A percentile compares a stretch with the other conserved stretches of the same genome.
These are phyloP conservation scores for Geotrichum citri-aurantii DNA, from an alignment of 1,139 yeast species.

Conservation along the genomic window DNA sequence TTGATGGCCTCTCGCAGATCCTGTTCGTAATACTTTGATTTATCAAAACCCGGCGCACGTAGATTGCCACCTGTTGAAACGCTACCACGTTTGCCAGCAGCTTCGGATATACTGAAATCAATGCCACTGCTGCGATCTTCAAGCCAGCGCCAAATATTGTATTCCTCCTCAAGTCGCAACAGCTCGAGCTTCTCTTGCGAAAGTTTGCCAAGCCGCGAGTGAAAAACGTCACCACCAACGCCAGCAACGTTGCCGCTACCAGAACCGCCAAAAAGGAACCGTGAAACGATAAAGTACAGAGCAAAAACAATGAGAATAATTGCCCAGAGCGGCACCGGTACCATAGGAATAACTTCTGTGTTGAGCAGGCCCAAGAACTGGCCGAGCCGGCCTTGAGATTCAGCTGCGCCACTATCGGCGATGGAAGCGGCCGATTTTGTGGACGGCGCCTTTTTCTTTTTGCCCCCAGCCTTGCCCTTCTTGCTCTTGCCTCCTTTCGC, in stretches of 20 bases:
- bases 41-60: not conserved
- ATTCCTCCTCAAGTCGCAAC: conserved; percentile 46
- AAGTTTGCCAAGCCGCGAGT: not conserved
- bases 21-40: conserved; percentile 38
- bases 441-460: conserved; percentile 1
- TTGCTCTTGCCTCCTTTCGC: conserved; percentile 22
- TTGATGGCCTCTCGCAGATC: conserved; percentile 51
- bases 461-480: conserved; percentile 2
- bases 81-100: not conserved
- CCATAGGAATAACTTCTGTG: conserved; percentile 18
- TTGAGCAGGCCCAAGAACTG: conserved; percentile 10
- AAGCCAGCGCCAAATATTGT: conserved; percentile 78
- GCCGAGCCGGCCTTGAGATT: not conserved
- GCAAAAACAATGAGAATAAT: conserved; percentile 20
- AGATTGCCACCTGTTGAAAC: not conserved
- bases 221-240: not conserved
- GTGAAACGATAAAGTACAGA: conserved; percentile 25
- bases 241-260: not conserved
- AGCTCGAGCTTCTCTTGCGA: conserved; percentile 14
- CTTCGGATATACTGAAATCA: not conserved
- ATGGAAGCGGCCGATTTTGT: not conserved
- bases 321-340: conserved; percentile 25
- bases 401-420: not conserved
- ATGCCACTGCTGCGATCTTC: conserved; percentile 43
- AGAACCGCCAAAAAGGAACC: conserved; percentile 6